These are phyloP conservation scores for Chlorociboria aeruginascens DNA, from an alignment of 495 filamentous ascomycete species.

Conservation along the genomic window DNA sequence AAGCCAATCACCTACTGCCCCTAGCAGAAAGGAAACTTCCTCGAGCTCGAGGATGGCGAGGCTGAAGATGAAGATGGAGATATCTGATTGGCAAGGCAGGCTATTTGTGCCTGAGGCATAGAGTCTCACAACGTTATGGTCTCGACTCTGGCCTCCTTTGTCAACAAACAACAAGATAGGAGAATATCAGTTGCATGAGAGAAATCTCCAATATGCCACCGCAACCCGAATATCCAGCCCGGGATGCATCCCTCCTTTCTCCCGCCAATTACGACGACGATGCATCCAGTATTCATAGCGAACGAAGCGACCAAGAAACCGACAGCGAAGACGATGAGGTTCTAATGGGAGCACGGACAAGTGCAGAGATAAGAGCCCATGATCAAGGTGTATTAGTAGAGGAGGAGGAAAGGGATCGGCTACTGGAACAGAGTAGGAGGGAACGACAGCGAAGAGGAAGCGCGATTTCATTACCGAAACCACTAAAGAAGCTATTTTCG, in stretches of 20 bases:
- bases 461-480: conserved; percentile 19
- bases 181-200: too few relatives aligned
- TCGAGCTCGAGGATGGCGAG: too few relatives aligned
- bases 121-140: too few relatives aligned
- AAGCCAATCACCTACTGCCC: too few relatives aligned
- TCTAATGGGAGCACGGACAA: conserved; percentile 49
- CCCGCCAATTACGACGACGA: conserved; percentile 57
- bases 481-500: conserved; percentile 26
- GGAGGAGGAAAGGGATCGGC: conserved; percentile 77
- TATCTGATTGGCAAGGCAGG: too few relatives aligned
- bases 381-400: conserved; percentile 71
- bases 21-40: too few relatives aligned
- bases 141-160: too few relatives aligned
- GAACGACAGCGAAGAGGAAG: conserved; percentile 25
- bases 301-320: conserved; percentile 60
- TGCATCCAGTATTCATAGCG: conserved; percentile 47
- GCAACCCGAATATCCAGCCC: not conserved
- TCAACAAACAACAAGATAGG: too few relatives aligned
- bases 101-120: too few relatives aligned
- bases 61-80: too few relatives aligned
- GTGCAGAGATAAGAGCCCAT: conserved; percentile 55
- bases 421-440: conserved; percentile 43
- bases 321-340: conserved; percentile 68
- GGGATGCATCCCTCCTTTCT: conserved; percentile 29
- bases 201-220: too few relatives aligned